Base-by-base conservation (phyloP, 2,329 filamentous ascomycete genomes). In the Colletotrichum paranaense region DNA sequence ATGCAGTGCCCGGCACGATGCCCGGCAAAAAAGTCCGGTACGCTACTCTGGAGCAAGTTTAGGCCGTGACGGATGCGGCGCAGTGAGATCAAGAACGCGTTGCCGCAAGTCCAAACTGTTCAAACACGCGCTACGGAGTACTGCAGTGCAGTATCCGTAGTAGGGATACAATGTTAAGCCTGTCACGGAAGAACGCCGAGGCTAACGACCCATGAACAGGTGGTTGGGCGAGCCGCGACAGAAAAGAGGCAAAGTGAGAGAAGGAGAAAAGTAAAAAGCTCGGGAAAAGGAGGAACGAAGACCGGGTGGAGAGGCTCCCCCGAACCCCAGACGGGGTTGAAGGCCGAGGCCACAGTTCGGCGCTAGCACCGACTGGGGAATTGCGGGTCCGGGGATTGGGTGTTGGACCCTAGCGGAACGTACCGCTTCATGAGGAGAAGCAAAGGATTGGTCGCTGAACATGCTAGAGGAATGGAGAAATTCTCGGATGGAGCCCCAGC, bases 281-380 rank as follows among this genome's bases (percentile, higher is more conserved):
- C 1, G 11, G 2, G 1, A n/a, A 68, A 38, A 11, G 7, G 24
- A 66, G 55, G 60, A 32, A 56, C 56, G 49, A 42, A 49, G 67
- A 66, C 60, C 56, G 60, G 60, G 6, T 28, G 70, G 55, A 55
- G 66, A 73, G 70, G 22, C 38, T 49, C 60, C 60, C 67, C 24
- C 59, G 32, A 73, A 66, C 71, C 70, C 71, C 71, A 73, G 71
- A 73, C 62, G 71, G 62, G 71, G 71, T 35, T 28, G 60, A 70
- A 62, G 42, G 67, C 71, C 71, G 71, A 73, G 71, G 71, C 67
- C 55, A 42, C 28, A 24, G 32, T 49, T 22, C n/a, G 46, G 16
- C 67, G 62, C 71, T 73, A 73, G 67, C 56, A 67, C 62, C 46
- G 49, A 66, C 71, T 71, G 67, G 71, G 71, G 62, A 71, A 66